Evolutionary conservation across 2,329 filamentous ascomycete species (phyloP).

Genomic region (Fusarium annulatum): DNA sequence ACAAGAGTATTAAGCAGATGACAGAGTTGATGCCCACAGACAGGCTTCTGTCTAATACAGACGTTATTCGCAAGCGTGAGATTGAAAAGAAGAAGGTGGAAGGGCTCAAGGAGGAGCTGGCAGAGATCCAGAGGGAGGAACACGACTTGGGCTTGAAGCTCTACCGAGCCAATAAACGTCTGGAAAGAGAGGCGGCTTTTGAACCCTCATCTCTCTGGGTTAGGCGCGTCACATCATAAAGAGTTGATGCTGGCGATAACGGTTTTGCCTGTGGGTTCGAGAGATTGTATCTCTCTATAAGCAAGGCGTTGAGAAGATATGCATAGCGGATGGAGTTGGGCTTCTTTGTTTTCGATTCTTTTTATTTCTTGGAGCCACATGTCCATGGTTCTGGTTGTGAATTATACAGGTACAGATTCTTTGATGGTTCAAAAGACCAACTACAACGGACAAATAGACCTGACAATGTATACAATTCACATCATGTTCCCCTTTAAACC

Average conservation of each 20-base stretch:
- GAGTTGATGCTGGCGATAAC: background rate
- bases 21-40: constrained; percentile 81
- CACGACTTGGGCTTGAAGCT: constrained; percentile 82
- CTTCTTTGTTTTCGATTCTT: constrained; percentile 20
- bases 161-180: constrained; percentile 78
- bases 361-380: constrained; percentile 24
- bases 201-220: constrained; percentile 82
- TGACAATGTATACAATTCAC: constrained; percentile 7
- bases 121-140: constrained; percentile 79
- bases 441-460: constrained; percentile 22
- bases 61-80: constrained; percentile 68
- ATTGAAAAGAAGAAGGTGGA: constrained; percentile 73
- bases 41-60: constrained; percentile 72
- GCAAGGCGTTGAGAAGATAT: constrained; percentile 41
- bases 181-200: constrained; percentile 73
- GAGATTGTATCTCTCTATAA: constrained; percentile 18
- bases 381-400: constrained; percentile 20
- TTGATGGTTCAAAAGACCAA: constrained; percentile 17
- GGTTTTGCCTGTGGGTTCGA: constrained; percentile 13
- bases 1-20: constrained; percentile 79
- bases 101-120: constrained; percentile 72
- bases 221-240: constrained; percentile 75
- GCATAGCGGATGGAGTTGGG: constrained; percentile 40
- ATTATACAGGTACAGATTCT: constrained; percentile 27
- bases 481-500: background rate